These are phyloP conservation scores for Soucietia sequanensis DNA, from an alignment of 805 yeast genomes.

Conservation along the genomic window DNA sequence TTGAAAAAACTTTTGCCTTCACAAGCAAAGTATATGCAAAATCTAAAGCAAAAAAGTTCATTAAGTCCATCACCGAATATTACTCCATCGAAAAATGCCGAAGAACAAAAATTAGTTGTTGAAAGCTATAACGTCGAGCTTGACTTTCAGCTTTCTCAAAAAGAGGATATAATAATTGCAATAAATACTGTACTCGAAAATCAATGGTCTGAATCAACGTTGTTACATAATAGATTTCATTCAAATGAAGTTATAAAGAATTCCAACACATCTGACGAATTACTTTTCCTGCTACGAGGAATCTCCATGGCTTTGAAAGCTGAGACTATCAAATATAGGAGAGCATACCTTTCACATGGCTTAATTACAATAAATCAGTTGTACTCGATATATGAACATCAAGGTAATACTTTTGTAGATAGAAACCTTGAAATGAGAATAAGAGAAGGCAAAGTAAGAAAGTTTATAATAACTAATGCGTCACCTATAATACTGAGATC, in stretches of 20 bases:
- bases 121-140: conserved; percentile 38
- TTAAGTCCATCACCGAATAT: no score
- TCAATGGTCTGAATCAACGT: conserved; percentile 38
- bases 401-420: conserved; percentile 52
- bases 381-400: conserved; percentile 45
- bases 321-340: conserved; percentile 34
- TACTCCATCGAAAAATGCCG: no score
- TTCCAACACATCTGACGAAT: conserved; percentile 16
- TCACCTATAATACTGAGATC: conserved; percentile 44
- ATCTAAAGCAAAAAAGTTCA: conserved; percentile 9
- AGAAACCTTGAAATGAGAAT: conserved; percentile 37
- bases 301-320: conserved; percentile 33
- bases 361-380: conserved; percentile 46
- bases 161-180: conserved; percentile 30
- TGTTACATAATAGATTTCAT: conserved; percentile 23
- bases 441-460: conserved; percentile 35
- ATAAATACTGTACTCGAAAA: conserved; percentile 30
- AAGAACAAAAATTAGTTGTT: conserved; percentile 14
- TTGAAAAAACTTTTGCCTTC: conserved; percentile 25
- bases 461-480: conserved; percentile 43
- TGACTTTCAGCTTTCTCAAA: conserved; percentile 34
- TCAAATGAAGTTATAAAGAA: conserved; percentile 9
- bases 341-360: conserved; percentile 34
- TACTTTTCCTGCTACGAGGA: conserved; percentile 34
- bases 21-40: conserved; percentile 21